These are phyloP conservation scores for Stropharia rugosoannulata DNA, from an alignment of 768 basidiomycete species.

Conservation along the genomic window DNA sequence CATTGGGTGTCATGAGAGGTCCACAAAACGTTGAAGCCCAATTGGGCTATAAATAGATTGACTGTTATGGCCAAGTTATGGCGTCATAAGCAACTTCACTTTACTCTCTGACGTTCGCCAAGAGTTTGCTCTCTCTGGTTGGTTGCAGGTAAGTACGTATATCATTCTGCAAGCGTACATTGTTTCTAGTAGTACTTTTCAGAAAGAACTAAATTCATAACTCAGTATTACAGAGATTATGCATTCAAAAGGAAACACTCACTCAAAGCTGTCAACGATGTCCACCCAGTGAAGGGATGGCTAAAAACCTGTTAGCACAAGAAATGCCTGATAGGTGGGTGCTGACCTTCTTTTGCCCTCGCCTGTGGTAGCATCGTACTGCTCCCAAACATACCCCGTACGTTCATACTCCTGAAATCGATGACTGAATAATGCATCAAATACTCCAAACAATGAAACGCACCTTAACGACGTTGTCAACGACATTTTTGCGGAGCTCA, in stretches of 20 bases:
- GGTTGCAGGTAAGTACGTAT: too few relatives aligned
- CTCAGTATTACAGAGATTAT: neutral
- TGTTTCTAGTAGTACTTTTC: conserved; percentile 29
- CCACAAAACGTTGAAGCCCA: too few relatives aligned
- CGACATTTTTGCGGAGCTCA: conserved; percentile 77
- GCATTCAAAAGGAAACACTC: conserved; percentile 31
- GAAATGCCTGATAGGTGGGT: conserved; percentile 5
- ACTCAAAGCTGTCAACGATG: conserved; percentile 87
- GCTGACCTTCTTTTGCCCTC: conserved; percentile 79
- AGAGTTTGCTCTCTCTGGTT: too few relatives aligned
- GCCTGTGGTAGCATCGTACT: conserved; percentile 85
- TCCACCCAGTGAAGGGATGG: conserved; percentile 98
- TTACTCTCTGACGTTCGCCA: too few relatives aligned
- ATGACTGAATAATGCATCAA: neutral
- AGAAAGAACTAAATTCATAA: conserved; percentile 25
- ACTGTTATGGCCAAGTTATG: too few relatives aligned
- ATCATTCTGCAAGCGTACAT: neutral
- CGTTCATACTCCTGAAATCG: conserved; percentile 76
- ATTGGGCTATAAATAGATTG: too few relatives aligned
- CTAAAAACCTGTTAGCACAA: conserved; percentile 36
- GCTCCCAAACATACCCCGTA: conserved; percentile 97
- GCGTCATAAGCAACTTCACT: too few relatives aligned
- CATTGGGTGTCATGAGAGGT: too few relatives aligned
- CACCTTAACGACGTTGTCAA: conserved; percentile 77
- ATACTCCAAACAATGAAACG: neutral